phyloP scores from a whole-genome alignment of 768 basidiomycete genomes.

The Panellus pusillus region DNA sequence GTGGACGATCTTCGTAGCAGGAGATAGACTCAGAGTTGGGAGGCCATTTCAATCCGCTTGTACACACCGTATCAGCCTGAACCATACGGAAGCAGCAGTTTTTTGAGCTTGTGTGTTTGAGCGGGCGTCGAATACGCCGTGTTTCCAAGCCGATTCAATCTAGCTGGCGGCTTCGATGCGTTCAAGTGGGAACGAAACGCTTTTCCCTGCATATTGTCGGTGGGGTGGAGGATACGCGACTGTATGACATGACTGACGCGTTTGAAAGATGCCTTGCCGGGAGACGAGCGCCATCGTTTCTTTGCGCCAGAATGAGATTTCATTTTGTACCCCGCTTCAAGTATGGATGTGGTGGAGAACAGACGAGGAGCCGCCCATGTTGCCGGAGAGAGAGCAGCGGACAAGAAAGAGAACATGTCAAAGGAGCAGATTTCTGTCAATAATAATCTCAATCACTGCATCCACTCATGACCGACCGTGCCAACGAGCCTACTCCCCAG shows the following conservation, averaged over 20 bases:
- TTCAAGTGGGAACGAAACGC: slow-evolving; percentile 77
- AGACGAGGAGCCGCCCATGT: slow-evolving; percentile 31
- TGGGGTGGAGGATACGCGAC: not conserved
- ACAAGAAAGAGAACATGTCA: slow-evolving; percentile 7
- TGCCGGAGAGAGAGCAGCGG: slow-evolving; percentile 17
- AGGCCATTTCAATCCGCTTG: not conserved
- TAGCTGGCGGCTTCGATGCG: slow-evolving; percentile 59
- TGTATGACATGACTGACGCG: slow-evolving; percentile 48
- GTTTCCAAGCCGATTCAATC: slow-evolving; percentile 64
- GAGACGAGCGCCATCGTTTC: slow-evolving; percentile 75
- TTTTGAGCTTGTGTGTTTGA: slow-evolving; percentile 70
- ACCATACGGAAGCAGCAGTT: slow-evolving; percentile 67
- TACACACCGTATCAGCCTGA: slow-evolving; percentile 25
- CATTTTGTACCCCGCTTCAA: slow-evolving; percentile 69
- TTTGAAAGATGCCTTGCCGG: slow-evolving; percentile 68
- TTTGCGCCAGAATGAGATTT: slow-evolving; percentile 81
- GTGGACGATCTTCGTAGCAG: not conserved
- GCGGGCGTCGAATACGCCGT: slow-evolving; percentile 65
- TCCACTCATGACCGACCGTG: slow-evolving; percentile 39
- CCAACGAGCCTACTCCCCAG: slow-evolving; percentile 46
- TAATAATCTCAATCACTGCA: not conserved
- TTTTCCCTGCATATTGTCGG: slow-evolving; percentile 46
- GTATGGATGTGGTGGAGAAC: slow-evolving; percentile 61
- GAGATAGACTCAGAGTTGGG: not conserved
- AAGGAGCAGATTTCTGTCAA: not conserved